Evolutionary conservation across 768 basidiomycete species (phyloP).

Genomic region (Peribolospora kevripleyi): DNA sequence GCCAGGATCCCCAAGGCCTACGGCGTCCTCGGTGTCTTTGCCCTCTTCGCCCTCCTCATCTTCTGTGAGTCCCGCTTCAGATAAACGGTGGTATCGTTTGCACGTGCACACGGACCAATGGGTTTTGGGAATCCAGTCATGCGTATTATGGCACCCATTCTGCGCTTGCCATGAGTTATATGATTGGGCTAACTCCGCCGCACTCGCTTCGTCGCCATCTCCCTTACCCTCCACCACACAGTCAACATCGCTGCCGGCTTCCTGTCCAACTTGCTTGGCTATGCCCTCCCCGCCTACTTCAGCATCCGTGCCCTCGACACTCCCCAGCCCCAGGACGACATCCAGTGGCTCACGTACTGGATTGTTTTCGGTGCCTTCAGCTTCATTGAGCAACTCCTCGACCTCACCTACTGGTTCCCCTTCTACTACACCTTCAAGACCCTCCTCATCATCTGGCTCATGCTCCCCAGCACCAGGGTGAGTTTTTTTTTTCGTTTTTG

Average conservation of each 20-base stretch:
- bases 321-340: slow-evolving; percentile 48
- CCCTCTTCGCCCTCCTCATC: slow-evolving; percentile 47
- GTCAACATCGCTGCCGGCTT: slow-evolving; percentile 77
- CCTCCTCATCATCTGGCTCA: slow-evolving; percentile 21
- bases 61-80: slow-evolving; percentile 17
- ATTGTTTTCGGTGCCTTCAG: slow-evolving; percentile 75
- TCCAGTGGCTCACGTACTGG: slow-evolving; percentile 98
- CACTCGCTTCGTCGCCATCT: slow-evolving; percentile 17
- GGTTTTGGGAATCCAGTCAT: no score
- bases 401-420: slow-evolving; percentile 42
- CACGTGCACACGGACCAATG: background rate
- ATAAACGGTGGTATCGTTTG: background rate
- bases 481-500: background rate
- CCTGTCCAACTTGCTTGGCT: slow-evolving; percentile 83
- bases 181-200: background rate
- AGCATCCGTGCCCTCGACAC: slow-evolving; percentile 83
- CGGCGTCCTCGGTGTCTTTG: slow-evolving; percentile 45
- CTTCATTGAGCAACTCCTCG: slow-evolving; percentile 64
- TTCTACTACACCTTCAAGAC: slow-evolving; percentile 24
- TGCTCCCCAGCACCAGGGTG: slow-evolving; percentile 23
- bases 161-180: no score
- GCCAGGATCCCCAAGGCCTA: slow-evolving; percentile 86
- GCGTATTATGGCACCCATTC: no score
- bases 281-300: slow-evolving; percentile 80
- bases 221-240: slow-evolving; percentile 20